Evolutionary conservation across 768 basidiomycete species (phyloP), one percentile per base, ranked within the genome.

Genomic region (Auriscalpium orientale): DNA sequence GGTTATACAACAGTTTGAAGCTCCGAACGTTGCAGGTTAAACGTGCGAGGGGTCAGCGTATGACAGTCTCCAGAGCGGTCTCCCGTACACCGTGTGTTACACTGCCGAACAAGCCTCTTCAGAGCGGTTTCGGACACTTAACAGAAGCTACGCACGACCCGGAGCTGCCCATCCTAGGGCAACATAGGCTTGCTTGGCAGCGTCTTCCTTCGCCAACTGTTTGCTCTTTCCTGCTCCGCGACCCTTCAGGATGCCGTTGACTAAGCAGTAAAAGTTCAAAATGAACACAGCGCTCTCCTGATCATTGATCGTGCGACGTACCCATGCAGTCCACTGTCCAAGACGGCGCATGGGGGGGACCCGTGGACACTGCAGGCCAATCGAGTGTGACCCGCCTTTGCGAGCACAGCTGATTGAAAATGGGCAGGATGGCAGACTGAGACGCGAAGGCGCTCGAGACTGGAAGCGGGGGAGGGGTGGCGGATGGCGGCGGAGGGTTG

Each of bases 161-260:
- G 12, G 15, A 3, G 12, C 21, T 5, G 13, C 80, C 87, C 87
- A 89, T 36, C 88, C 87, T 85, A 90, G 84, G 9, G 79, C 77
- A 64, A 81, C 79, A 69, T 80, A 88, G 9, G 88, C 88, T 61
- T 81, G 73, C 56, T 79, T 76, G 16, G 88, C 87, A 0, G 88
- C 88, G 55, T 85, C 84, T 64, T 90, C 88, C 67, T 89, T 90
- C 8, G 88, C 88, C 2, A 80, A 69, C 64, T 90, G 87, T 68
- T 90, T 90, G 67, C 75, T 85, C 52, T 75, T 72, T 33, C 86
- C 85, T n/a, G 66, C 68, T 2, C 88, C 89, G 49, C 73, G 68
- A 11, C 88, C 88, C 63, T 82, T 87, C 64, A 73, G 72, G 56
- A 87, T 80, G 2, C 85, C 85, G 62, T 89, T 85, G 51, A 87